These are phyloP conservation scores for Dactylellina haptotyla DNA, from an alignment of 2,329 filamentous ascomycete species.

Conservation along the genomic window DNA sequence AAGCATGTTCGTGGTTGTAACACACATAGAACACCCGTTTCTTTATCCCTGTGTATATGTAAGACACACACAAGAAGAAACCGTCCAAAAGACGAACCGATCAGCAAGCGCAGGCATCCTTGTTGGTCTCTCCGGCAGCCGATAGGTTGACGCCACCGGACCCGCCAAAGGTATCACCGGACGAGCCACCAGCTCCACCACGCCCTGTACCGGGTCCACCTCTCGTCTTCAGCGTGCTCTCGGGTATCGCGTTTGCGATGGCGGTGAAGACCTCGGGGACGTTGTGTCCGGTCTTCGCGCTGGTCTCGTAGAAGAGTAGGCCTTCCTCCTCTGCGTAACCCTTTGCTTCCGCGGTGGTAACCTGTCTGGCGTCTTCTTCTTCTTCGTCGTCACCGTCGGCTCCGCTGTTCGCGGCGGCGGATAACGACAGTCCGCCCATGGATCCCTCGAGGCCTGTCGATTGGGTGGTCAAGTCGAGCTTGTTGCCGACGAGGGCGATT, in stretches of 20 bases:
- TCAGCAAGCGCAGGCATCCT: constrained; percentile 47
- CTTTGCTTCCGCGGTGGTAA: constrained; percentile 90
- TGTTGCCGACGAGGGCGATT: constrained; percentile 96
- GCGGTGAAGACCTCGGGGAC: constrained; percentile 97
- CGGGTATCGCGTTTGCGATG: constrained; percentile 96
- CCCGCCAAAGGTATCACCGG: constrained; percentile 61
- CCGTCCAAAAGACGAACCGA: not conserved
- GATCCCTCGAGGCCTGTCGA: constrained; percentile 63
- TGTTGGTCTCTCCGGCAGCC: constrained; percentile 45
- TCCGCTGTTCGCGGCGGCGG: constrained; percentile 65
- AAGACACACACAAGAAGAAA: not conserved
- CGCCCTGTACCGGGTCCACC: constrained; percentile 74
- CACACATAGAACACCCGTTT: not conserved
- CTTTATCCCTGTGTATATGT: not conserved
- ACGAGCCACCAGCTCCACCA: constrained; percentile 68
- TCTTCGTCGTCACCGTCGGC: constrained; percentile 65
- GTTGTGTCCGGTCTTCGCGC: constrained; percentile 93
- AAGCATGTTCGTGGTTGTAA: not conserved
- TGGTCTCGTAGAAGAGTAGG: constrained; percentile 96
- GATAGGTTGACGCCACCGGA: constrained; percentile 51
- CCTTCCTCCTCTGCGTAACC: constrained; percentile 94
- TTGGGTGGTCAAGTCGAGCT: constrained; percentile 82
- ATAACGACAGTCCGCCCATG: constrained; percentile 64
- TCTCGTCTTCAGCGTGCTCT: constrained; percentile 91
- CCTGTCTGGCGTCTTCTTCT: constrained; percentile 73